Base-by-base conservation (phyloP, 2,329 filamentous ascomycete genomes). In the Elsinoe arachidis region DNA sequence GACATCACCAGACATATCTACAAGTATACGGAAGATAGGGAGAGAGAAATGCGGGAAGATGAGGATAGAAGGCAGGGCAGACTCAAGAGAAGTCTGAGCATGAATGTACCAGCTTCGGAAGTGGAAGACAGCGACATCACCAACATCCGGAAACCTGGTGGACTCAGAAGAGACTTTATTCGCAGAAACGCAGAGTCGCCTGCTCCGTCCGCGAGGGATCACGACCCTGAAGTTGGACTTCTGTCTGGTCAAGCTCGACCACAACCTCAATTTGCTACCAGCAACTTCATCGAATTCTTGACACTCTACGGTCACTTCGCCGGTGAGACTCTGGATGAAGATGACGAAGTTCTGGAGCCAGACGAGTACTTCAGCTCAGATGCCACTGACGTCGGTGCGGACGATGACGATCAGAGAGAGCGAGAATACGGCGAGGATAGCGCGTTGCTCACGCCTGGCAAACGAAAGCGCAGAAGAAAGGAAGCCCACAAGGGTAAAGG, bases 261-360 rank as follows among this genome's bases (percentile, higher is more conserved):
- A 49, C 77, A 78, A 57, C 81, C 81, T 37, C 82, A 83, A 61
- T 77, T 95, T 33, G 84, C 96, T 59, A 96, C 93, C 0, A 90
- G 81, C 63, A 99, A 88, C 72, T 99, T 99, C 69, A 81, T 99
- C 59, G 95, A 99, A 70, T 99, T 99, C 66, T 71, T 99, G 53
- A 91, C 89, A 6, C 80, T 99, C 30, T 99, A 96, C 65, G 93
- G 93, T 3, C 93, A 99, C 73, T 99, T 99, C 69, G 93, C 93
- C 1, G 93, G 93, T 73, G 93, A 99, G 72, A 88, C 96, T 68
- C 80, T 99, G 11, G 91, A 96, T 70, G 93, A 99, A 72, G 93
- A 97, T 65, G 93, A 97, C 65, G 92, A 97, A 70, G 88, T 85
- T 1, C 76, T 96, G 12, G 83, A 80, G 4, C 89, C 90, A 1